phyloP scores from a whole-genome alignment of 1,284 basidiomycete genomes.

The Heliocybe sulcata region DNA sequence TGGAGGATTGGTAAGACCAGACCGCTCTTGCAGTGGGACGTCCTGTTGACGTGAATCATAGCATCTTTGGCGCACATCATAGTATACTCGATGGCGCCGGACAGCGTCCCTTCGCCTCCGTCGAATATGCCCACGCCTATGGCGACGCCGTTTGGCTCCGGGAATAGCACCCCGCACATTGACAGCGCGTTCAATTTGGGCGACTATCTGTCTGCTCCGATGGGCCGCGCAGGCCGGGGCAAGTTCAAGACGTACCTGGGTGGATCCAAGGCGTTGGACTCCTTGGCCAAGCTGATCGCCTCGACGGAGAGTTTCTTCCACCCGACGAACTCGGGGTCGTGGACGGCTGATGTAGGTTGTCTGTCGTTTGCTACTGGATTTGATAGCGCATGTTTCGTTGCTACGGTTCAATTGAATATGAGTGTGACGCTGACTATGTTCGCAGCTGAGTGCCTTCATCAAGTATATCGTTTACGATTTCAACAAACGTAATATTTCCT shows the following conservation, averaged over 20 bases:
- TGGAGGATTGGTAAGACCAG: constrained; percentile 59
- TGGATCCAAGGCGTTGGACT: constrained; percentile 84
- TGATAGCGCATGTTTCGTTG: background rate
- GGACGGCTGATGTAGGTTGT: constrained; percentile 52
- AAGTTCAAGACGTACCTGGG: constrained; percentile 62
- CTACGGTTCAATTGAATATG: constrained; percentile 7
- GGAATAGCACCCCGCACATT: constrained; percentile 5
- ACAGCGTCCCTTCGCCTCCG: constrained; percentile 52
- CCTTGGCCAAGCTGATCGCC: constrained; percentile 78
- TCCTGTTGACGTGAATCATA: constrained; percentile 20
- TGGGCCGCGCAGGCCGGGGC: constrained; percentile 31
- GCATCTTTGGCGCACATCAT: constrained; percentile 82
- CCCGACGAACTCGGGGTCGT: constrained; percentile 67
- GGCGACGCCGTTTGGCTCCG: constrained; percentile 9
- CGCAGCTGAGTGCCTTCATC: constrained; percentile 74
- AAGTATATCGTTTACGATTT: constrained; percentile 86
- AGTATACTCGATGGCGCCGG: constrained; percentile 85
- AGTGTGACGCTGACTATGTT: constrained; percentile 4
- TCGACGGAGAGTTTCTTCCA: constrained; percentile 90
- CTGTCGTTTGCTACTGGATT: constrained; percentile 1
- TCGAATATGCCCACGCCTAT: constrained; percentile 48
- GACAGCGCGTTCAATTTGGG: constrained; percentile 29
- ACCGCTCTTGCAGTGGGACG: background rate
- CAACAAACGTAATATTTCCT: constrained; percentile 57
- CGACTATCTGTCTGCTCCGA: constrained; percentile 57